Conservation (phyloP, 2,329 filamentous ascomycete species). For the Keithomyces neogunnii region DNA sequence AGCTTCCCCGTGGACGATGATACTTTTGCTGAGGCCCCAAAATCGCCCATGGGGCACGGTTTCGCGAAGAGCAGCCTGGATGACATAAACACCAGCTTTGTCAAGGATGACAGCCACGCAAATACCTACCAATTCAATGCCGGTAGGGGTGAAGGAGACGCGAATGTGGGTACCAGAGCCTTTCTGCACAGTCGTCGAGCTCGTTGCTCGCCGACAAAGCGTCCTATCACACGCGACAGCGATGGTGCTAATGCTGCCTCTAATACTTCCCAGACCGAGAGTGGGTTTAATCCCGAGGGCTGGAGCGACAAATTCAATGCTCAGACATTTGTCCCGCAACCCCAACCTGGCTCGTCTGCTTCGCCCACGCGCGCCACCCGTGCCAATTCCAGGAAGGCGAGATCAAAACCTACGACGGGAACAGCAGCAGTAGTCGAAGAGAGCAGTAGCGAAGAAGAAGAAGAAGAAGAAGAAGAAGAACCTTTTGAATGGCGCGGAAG, state of each 20-base stretch:
- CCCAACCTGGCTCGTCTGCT: constrained; percentile 26
- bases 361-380: constrained; percentile 38
- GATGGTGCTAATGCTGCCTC: constrained; percentile 15
- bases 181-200: constrained; percentile 30
- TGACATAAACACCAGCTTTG: constrained; percentile 55
- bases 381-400: constrained; percentile 49
- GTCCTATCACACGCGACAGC: constrained; percentile 12
- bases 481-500: constrained; percentile 24
- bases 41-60: constrained; percentile 14
- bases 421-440: constrained; percentile 39
- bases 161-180: constrained; percentile 21
- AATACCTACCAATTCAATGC: constrained; percentile 44
- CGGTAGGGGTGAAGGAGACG: constrained; percentile 27
- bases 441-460: constrained; percentile 33
- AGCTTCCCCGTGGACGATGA: constrained; percentile 37
- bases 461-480: constrained; percentile 29
- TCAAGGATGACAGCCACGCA: constrained; percentile 33
- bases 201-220: constrained; percentile 31
- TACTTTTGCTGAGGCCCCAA: constrained; percentile 23
- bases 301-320: constrained; percentile 47
- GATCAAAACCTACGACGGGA: constrained; percentile 42
- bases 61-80: constrained; percentile 46
- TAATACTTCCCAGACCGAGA: constrained; percentile 16
- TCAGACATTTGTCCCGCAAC: constrained; percentile 44
- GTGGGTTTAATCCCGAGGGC: constrained; percentile 40